Evolutionary conservation across 192 early-diverging fungal genomes (phyloP), one percentile per base, ranked within the genome.

Genomic region (Backusella westeae): DNA sequence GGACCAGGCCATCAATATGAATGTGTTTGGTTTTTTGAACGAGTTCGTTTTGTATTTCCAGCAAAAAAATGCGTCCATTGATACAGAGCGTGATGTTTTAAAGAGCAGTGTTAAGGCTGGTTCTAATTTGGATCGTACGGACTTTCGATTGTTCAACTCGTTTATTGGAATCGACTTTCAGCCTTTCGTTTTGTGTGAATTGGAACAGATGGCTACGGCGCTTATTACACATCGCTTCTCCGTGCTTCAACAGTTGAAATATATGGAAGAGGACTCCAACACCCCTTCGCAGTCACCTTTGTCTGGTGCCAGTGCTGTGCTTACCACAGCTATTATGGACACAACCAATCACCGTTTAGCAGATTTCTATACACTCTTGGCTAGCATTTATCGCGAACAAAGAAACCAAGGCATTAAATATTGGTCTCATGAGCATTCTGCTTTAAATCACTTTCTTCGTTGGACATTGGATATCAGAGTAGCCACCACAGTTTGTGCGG

Each of bases 361-460:
- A 75, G 82, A 90, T 1, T 87, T 98, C 19, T 90, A 97, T 39
- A 79, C 84, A 9, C 81, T 95, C 29, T 85, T 98, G 8, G 88
- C 92, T 6, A 80, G 88, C 19, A 81, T 97, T 8, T 98, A 93
- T 85, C 79, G 87, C 8, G 89, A 93, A 67, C 87, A 91, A 10
- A 90, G 92, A 14, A 94, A 98, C 71, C 87, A 87, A 4, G 92
- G 92, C 19, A 82, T 90, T 39, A 87, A 85, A n/a, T 93, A 92
- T 82, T 94, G 93, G 93, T 68, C 79, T 49, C 83, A 68, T 41
- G 74, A 78, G 21, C 87, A 90, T 65, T 84, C 88, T 49, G 84
- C 90, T 32, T 80, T 90, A 49, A 81, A 87, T 10, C 81, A 85
- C 44, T 92, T 94, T 67, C 67, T 91, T 73, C 87, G 90, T 67